phyloP scores from a whole-genome alignment of 805 yeast species.

The Yarrowia hollandica region DNA sequence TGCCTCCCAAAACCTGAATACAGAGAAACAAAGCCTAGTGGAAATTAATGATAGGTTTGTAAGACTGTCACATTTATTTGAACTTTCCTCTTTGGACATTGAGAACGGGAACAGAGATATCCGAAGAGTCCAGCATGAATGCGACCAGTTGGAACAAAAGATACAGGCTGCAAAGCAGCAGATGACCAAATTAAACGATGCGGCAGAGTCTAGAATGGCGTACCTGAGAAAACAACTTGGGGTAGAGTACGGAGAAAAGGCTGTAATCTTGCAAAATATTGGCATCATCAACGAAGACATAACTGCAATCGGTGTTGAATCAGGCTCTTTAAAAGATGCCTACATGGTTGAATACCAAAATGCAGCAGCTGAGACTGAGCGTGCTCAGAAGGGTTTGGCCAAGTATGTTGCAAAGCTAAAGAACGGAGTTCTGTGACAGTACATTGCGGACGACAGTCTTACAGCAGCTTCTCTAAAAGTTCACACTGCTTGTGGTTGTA shows the following conservation, averaged over 20 bases:
- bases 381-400: not conserved
- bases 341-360: not conserved
- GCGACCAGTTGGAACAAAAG: constrained; percentile 4
- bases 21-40: not conserved
- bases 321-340: not conserved
- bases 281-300: not conserved
- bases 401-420: not conserved
- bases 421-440: not conserved
- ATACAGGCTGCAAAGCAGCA: not conserved
- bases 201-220: not conserved
- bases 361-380: not conserved
- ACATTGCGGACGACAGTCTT: no score
- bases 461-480: no score
- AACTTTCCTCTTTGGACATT: not conserved
- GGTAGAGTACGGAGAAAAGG: not conserved
- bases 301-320: not conserved
- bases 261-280: not conserved
- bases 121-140: not conserved
- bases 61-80: not conserved
- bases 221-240: not conserved
- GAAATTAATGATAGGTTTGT: not conserved
- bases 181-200: not conserved
- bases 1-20: not conserved
- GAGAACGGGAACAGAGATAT: not conserved
- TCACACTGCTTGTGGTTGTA: no score